Percentiles rank a stretch among this genome's conserved stretches.
These are phyloP conservation scores for Hypoxylon sp. DNA, from an alignment of 2,329 filamentous ascomycete species.

Conservation along the genomic window DNA sequence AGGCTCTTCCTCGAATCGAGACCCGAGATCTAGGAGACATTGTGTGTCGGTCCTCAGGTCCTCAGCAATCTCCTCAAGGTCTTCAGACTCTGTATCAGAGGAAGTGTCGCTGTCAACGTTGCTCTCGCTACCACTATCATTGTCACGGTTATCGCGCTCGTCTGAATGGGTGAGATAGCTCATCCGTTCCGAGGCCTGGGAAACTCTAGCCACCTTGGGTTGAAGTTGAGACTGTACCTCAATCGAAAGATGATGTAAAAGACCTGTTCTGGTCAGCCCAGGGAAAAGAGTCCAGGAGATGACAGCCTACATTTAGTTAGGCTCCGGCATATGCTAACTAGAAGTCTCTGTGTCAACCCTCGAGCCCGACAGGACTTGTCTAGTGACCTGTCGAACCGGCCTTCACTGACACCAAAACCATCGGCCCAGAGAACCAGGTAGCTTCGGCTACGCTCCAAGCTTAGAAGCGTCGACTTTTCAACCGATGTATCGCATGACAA, in stretches of 20 bases:
- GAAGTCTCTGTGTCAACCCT: not conserved
- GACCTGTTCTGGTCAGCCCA: not conserved
- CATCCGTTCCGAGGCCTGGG: not conserved
- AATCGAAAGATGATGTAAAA: not conserved
- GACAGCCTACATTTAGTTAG: not conserved
- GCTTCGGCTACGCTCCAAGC: not conserved
- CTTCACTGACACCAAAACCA: not conserved
- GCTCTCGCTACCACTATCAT: not conserved
- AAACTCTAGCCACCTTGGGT: not conserved
- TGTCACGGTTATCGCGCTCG: not conserved
- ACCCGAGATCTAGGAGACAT: constrained; percentile 38
- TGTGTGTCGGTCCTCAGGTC: constrained; percentile 40
- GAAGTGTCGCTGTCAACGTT: not conserved
- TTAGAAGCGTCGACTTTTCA: not conserved
- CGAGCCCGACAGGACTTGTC: not conserved
- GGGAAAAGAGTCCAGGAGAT: not conserved
- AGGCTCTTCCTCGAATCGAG: constrained; percentile 31
- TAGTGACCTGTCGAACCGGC: constrained; percentile 1
- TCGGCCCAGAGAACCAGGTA: not conserved
- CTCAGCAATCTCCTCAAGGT: constrained; percentile 39
- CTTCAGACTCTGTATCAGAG: constrained; percentile 1
- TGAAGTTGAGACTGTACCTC: not conserved
- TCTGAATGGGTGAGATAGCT: not conserved
- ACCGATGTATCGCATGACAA: not conserved
- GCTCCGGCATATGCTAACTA: not conserved